Conservation (phyloP, 169 alveolate species). For the Theileria equi region DNA sequence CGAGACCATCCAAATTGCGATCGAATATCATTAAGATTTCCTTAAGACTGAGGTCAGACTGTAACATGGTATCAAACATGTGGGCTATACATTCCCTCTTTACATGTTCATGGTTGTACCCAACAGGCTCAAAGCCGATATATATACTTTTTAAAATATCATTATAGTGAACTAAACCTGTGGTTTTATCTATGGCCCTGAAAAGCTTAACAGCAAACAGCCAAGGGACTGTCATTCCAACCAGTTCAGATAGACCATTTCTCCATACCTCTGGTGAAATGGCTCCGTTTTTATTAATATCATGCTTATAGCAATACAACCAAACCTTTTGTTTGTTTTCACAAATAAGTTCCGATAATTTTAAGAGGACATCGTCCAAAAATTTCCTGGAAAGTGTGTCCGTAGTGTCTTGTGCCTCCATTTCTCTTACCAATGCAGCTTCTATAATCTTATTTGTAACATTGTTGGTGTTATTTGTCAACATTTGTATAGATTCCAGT, state of each 20-base stretch:
- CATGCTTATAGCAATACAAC: slow-evolving; percentile 61
- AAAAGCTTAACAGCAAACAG: slow-evolving; percentile 56
- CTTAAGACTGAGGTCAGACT: slow-evolving; percentile 74
- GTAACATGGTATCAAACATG: slow-evolving; percentile 77
- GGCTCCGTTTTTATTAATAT: slow-evolving; percentile 26
- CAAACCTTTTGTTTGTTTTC: slow-evolving; percentile 56
- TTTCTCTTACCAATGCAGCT: slow-evolving; percentile 28
- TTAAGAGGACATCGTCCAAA: slow-evolving; percentile 39
- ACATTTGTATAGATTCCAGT: slow-evolving; percentile 70
- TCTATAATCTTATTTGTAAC: slow-evolving; percentile 49
- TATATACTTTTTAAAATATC: slow-evolving; percentile 64
- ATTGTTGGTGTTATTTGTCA: slow-evolving; percentile 52
- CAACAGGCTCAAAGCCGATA: slow-evolving; percentile 51
- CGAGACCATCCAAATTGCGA: slow-evolving; percentile 80
- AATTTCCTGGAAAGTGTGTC: slow-evolving; percentile 19
- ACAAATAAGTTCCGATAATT: slow-evolving; percentile 50
- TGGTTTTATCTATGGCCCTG: slow-evolving; percentile 54
- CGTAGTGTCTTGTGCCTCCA: slow-evolving; percentile 39
- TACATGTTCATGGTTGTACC: slow-evolving; percentile 41
- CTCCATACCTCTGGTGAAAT: slow-evolving; percentile 55
- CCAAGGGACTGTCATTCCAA: slow-evolving; percentile 59
- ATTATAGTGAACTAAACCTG: slow-evolving; percentile 67
- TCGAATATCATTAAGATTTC: slow-evolving; percentile 81
- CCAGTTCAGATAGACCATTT: slow-evolving; percentile 54
- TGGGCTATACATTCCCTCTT: slow-evolving; percentile 60